A percentile compares a stretch with the other conserved stretches of the same genome.
phyloP scores from a whole-genome alignment of 805 yeast genomes.

The Starmerella bombi region DNA sequence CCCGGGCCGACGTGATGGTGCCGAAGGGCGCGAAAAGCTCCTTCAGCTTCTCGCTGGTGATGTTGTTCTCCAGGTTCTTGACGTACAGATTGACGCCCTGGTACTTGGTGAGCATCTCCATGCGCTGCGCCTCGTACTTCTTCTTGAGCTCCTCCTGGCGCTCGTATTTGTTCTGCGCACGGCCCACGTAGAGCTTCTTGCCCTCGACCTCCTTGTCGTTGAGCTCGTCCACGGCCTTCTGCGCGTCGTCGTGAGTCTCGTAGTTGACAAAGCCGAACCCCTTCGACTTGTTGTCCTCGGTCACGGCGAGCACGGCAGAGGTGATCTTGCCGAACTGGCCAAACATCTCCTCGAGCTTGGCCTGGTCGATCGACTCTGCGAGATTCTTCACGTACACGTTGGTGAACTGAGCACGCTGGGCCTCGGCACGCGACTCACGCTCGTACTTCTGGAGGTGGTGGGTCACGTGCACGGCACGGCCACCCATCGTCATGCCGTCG shows the following conservation, averaged over 20 bases:
- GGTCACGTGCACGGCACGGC: constrained; percentile 89
- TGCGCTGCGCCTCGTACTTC: constrained; percentile 82
- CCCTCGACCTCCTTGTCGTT: constrained; percentile 72
- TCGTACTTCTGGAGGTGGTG: constrained; percentile 86
- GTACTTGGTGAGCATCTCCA: constrained; percentile 83
- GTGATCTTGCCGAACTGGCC: constrained; percentile 64
- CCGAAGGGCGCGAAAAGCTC: constrained; percentile 93
- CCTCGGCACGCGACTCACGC: constrained; percentile 86
- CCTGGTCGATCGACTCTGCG: constrained; percentile 42
- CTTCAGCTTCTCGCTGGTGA: constrained; percentile 80
- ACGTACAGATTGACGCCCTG: constrained; percentile 96
- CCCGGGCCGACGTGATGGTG: constrained; percentile 87
- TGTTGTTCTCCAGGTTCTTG: constrained; percentile 87
- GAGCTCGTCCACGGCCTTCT: constrained; percentile 79
- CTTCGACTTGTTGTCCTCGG: constrained; percentile 74
- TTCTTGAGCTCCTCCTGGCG: constrained; percentile 90
- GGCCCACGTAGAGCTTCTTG: constrained; percentile 82
- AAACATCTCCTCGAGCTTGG: constrained; percentile 55
- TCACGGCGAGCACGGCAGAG: constrained; percentile 67
- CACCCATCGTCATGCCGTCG: constrained; percentile 96
- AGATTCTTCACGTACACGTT: constrained; percentile 92
- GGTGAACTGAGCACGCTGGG: constrained; percentile 83
- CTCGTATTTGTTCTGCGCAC: constrained; percentile 98
- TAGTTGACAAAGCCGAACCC: constrained; percentile 95
- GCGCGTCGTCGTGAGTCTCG: constrained; percentile 77